Conservation (phyloP, 306 rosid species). For the Inga leiocalycina region DNA sequence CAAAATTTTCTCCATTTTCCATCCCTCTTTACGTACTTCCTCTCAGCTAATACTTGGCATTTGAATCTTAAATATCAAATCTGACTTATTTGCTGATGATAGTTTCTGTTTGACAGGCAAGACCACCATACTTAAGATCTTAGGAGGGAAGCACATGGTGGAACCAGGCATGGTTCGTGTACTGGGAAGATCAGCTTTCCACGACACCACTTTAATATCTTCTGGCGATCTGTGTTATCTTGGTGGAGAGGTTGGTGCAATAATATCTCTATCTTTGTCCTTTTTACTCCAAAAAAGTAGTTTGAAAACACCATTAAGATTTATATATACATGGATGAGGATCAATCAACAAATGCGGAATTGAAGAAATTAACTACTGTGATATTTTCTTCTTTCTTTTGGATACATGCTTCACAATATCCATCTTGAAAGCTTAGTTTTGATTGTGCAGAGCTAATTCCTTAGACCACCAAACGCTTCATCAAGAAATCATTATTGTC, state of each 20-base stretch:
- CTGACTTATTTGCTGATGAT: conserved; percentile 6
- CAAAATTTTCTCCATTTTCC: not conserved
- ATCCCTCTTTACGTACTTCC: no score
- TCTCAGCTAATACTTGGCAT: conserved; percentile 1
- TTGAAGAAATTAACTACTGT: not conserved
- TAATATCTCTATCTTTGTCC: not conserved
- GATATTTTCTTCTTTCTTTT: not conserved
- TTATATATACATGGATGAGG: not conserved
- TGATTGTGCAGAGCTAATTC: not conserved
- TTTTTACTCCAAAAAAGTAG: not conserved
- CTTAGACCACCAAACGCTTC: not conserved
- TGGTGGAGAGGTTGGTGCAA: conserved; percentile 78
- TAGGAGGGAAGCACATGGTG: conserved; percentile 96
- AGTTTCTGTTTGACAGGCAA: conserved; percentile 50
- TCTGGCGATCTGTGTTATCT: conserved; percentile 90
- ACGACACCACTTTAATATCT: conserved; percentile 66
- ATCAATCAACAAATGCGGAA: not conserved
- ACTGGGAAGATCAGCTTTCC: conserved; percentile 93
- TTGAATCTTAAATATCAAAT: not conserved
- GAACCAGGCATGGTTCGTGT: conserved; percentile 89
- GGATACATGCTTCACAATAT: not conserved
- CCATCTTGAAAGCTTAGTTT: not conserved
- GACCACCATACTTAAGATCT: conserved; percentile 81
- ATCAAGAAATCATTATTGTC: not conserved
- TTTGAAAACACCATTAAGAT: not conserved